phyloP scores from a whole-genome alignment of 2,329 filamentous ascomycete genomes.

The Penicillium expansum region DNA sequence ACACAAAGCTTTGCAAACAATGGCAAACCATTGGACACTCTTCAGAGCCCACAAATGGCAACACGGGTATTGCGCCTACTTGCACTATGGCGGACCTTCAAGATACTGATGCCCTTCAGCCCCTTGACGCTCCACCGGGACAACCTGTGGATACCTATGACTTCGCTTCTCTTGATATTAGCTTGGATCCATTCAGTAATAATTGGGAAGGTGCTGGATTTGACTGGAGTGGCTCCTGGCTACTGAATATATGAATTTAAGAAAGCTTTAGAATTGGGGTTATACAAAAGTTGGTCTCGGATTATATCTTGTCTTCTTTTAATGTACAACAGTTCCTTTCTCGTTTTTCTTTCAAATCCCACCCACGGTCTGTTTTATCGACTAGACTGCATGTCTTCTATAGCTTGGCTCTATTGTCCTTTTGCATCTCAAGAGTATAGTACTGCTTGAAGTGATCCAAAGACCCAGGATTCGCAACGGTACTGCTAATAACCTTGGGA shows the following conservation, averaged over 20 bases:
- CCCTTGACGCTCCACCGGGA: constrained; percentile 12
- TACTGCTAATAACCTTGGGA: too few species aligned
- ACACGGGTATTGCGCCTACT: constrained; percentile 4
- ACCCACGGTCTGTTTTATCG: neutral
- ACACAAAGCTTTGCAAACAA: constrained; percentile 23
- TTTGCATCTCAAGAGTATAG: too few species aligned
- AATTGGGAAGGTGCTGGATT: constrained; percentile 28
- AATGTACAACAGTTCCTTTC: neutral
- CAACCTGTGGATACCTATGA: constrained; percentile 13
- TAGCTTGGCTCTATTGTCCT: too few species aligned
- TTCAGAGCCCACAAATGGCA: constrained; percentile 1
- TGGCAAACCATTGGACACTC: constrained; percentile 22
- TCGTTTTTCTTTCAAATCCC: neutral
- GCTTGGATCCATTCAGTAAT: constrained; percentile 19
- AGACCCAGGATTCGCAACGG: too few species aligned
- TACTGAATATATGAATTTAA: constrained; percentile 19
- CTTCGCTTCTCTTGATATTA: constrained; percentile 16
- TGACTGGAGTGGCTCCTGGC: constrained; percentile 29
- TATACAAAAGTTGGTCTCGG: neutral
- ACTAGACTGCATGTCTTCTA: too few species aligned
- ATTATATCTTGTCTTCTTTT: neutral
- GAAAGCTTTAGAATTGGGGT: neutral
- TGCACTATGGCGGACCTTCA: constrained; percentile 23
- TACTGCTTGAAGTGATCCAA: too few species aligned
- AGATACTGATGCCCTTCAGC: constrained; percentile 7